Conservation (phyloP, 352 stramenopile genomes). For the Phytophthora constricta region DNA sequence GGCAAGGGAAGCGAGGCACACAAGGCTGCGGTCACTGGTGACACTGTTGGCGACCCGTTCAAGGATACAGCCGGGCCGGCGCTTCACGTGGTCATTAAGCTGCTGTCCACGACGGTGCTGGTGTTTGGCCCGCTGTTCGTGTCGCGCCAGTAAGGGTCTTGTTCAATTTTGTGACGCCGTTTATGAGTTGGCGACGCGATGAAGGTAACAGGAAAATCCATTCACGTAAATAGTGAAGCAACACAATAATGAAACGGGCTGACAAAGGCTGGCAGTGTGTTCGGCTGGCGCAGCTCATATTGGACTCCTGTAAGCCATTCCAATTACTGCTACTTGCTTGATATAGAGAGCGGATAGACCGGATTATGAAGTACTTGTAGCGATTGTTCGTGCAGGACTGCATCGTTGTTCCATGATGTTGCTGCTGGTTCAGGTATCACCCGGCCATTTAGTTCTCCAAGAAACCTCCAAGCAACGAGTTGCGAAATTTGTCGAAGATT, state of each 20-base stretch:
- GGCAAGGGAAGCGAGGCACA: constrained; percentile 97
- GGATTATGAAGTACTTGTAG: constrained; percentile 53
- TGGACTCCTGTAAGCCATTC: constrained; percentile 6
- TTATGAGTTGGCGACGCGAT: constrained; percentile 1
- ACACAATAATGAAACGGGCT: constrained; percentile 1
- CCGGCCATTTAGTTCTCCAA: constrained; percentile 34
- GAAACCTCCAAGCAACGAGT: constrained; percentile 39
- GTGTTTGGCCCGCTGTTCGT: constrained; percentile 94
- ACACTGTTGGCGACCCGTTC: constrained; percentile 97
- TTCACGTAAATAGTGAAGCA: background rate
- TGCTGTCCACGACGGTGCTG: constrained; percentile 94
- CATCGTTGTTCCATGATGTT: constrained; percentile 45
- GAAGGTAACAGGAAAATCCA: background rate
- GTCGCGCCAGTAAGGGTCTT: constrained; percentile 54
- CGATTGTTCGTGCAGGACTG: constrained; percentile 47
- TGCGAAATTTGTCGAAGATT: constrained; percentile 41
- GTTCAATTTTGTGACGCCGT: constrained; percentile 15
- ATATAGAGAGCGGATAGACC: constrained; percentile 57
- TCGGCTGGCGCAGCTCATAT: constrained; percentile 7
- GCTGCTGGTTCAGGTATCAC: constrained; percentile 17
- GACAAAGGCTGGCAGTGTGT: constrained; percentile 10
- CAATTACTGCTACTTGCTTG: constrained; percentile 27
- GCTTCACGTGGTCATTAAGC: constrained; percentile 98
- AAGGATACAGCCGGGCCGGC: constrained; percentile 98
- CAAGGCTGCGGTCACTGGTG: constrained; percentile 97